Evolutionary conservation across 2,329 filamentous ascomycete species (phyloP), one percentile per base, ranked within the genome.

Genomic region (Zymoseptoria brevis): DNA sequence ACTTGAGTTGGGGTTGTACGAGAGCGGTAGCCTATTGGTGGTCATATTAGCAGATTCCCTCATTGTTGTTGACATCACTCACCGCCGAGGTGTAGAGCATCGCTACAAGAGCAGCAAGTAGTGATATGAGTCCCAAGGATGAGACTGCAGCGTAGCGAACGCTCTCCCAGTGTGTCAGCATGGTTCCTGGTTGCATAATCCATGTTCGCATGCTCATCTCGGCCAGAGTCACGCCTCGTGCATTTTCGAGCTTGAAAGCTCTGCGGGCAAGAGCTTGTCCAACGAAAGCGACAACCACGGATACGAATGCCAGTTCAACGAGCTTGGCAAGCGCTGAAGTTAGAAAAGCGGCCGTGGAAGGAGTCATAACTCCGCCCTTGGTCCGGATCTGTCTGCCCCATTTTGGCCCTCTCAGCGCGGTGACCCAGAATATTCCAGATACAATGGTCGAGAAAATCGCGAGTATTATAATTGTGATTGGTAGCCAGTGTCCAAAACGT

Each of bases 141-240:
- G 86, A 87, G 1, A 82, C 63, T 0, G 79, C 85, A 0, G 86
- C 86, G 60, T 87, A 86, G 4, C 81, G 80, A 1, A 91, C 75
- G 3, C 81, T 82, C 62, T 86, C 80, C 72, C 80, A 87, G 65
- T 89, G 85, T 0, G 86, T 88, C 19, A 93, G 76, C 62, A 93
- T 77, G 0, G 84, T 87, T 0, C 89, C 89, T 0, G 72, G 72
- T 55, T 77, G 74, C 19, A 77, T 73, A 4, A 80, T 62, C 89
- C 88, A 93, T 50, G 81, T 81, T 53, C 88, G 81, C 87, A 93
- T 90, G 16, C 82, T 86, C 76, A 92, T 83, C 68, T 93, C 88
- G 0, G 89, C 86, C 16, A 93, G 79, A 0, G 84, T 89, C 59
- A 92, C 81, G 1, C 89, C 89, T 2, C 77, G 54, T 2, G 59